Evolutionary conservation across 768 basidiomycete genomes (phyloP), one percentile per base, ranked within the genome.

Genomic region (Rubroboletus pulcherrimus): DNA sequence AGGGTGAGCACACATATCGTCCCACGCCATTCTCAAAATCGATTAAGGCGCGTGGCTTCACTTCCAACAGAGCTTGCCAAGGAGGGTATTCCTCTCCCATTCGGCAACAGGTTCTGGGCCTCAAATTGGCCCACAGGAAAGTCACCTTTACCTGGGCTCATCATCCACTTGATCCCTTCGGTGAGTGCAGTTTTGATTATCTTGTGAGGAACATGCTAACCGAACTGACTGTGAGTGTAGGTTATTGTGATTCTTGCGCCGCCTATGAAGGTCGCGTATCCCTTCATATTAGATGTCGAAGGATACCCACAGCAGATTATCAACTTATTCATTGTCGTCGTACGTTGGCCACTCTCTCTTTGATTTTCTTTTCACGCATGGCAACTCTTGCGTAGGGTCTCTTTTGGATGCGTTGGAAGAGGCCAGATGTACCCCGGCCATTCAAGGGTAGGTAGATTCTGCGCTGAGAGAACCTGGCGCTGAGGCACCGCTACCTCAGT

Each of bases 41-140:
- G 12, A 37, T 33, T 5, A 17, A 2, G 19, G 29, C 0, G 10
- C 17, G 0, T 24, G 10, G 17, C 11, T 29, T 34, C n/a, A 8
- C n/a, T 39, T 14, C 7, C 7, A 8, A 33, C 51, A 79, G 83
- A 84, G 50, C 76, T 85, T 5, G 83, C 83, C 5, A 85, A 85
- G 56, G 83, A 83, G 62, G 83, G 83, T 1, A 71, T 84, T n/a
- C 82, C 82, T 11, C 73, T 84, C 0, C 82, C 82, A 0, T 82
- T 82, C 50, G 81, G 81, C 3, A 83, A 80, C 58, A 74, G 66
- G 26, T 81, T 84, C 60, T 83, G 81, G 82, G 83, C 83, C 1
- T 81, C 80, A 1, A 84, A 83, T 61, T 82, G 81, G 82, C 81
- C 81, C 1, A 80, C 78, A 2, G 80, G 81, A 7, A 78, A 78